A percentile compares a stretch with the other conserved stretches of the same genome.
These are phyloP conservation scores for Wickerhamiella siamensis DNA, from an alignment of 805 yeast genomes.

Conservation along the genomic window DNA sequence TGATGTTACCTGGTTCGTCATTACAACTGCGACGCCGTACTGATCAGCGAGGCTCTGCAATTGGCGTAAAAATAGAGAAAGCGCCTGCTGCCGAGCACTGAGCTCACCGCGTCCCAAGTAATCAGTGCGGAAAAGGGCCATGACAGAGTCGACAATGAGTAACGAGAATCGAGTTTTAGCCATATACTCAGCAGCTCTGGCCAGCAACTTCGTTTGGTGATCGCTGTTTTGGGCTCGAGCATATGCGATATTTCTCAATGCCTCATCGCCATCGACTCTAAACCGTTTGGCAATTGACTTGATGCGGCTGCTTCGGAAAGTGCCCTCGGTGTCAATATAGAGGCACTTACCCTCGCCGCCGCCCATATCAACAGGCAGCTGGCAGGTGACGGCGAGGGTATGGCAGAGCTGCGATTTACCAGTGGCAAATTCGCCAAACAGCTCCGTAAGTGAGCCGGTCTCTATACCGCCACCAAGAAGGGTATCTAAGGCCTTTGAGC, in stretches of 20 bases:
- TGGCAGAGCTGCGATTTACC: slow-evolving; percentile 97
- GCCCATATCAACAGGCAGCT: slow-evolving; percentile 88
- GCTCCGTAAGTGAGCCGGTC: slow-evolving; percentile 92
- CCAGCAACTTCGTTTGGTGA: slow-evolving; percentile 75
- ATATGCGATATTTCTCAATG: slow-evolving; percentile 92
- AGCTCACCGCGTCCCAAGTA: slow-evolving; percentile 91
- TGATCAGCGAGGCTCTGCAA: slow-evolving; percentile 92
- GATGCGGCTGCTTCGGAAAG: slow-evolving; percentile 83
- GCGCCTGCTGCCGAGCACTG: slow-evolving; percentile 86
- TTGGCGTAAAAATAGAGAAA: slow-evolving; percentile 83
- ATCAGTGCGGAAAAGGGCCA: slow-evolving; percentile 93
- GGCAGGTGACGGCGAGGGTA: slow-evolving; percentile 92
- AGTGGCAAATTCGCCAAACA: slow-evolving; percentile 94
- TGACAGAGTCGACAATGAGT: slow-evolving; percentile 88
- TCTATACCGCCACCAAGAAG: slow-evolving; percentile 93
- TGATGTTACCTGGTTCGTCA: slow-evolving; percentile 93
- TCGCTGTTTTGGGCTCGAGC: slow-evolving; percentile 97
- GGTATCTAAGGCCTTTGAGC: slow-evolving; percentile 86
- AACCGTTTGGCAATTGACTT: slow-evolving; percentile 83
- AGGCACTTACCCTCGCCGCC: slow-evolving; percentile 98
- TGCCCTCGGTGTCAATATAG: slow-evolving; percentile 93
- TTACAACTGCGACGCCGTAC: slow-evolving; percentile 92
- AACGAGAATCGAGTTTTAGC: slow-evolving; percentile 81
- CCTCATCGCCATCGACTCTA: slow-evolving; percentile 83
- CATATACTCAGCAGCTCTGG: slow-evolving; percentile 93